phyloP scores from a whole-genome alignment of 2,329 filamentous ascomycete species.

The Zelopaecilomyces penicillatus region DNA sequence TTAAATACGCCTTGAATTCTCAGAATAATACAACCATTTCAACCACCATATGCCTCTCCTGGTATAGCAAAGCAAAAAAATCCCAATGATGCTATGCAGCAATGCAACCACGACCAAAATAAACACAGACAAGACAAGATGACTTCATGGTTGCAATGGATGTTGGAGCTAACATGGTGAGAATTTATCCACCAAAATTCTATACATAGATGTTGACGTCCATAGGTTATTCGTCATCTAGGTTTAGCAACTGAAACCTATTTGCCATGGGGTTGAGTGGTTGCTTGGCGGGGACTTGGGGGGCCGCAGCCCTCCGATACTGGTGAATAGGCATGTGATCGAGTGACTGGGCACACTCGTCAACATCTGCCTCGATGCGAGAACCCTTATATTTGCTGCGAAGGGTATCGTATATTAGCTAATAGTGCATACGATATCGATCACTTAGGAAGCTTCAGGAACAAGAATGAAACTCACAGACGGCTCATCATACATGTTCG shows the following conservation, averaged over 20 bases:
- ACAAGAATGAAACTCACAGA: conserved; percentile 27
- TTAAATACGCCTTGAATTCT: too few species aligned
- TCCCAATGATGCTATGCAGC: not conserved
- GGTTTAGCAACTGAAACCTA: conserved; percentile 51
- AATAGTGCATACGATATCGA: conserved; percentile 6
- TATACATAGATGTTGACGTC: not conserved
- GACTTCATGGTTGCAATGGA: too few species aligned
- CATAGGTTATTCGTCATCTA: conserved; percentile 31
- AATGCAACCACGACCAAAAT: too few species aligned
- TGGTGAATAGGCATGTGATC: conserved; percentile 17
- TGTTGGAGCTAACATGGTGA: too few species aligned
- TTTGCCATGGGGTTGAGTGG: conserved; percentile 38
- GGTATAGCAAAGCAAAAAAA: not conserved
- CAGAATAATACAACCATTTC: too few species aligned
- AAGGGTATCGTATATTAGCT: conserved; percentile 1
- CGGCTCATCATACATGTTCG: conserved; percentile 68
- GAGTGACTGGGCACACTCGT: conserved; percentile 62
- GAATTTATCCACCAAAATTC: not conserved
- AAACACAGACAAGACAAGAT: too few species aligned
- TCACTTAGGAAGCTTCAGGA: not conserved
- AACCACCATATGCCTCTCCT: too few species aligned
- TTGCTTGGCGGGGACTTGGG: conserved; percentile 22
- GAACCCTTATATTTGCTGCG: conserved; percentile 57
- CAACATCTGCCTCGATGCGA: conserved; percentile 61
- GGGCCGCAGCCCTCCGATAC: conserved; percentile 11